Conservation (phyloP, 2,329 filamentous ascomycete species). For the Talaromyces sp. region DNA sequence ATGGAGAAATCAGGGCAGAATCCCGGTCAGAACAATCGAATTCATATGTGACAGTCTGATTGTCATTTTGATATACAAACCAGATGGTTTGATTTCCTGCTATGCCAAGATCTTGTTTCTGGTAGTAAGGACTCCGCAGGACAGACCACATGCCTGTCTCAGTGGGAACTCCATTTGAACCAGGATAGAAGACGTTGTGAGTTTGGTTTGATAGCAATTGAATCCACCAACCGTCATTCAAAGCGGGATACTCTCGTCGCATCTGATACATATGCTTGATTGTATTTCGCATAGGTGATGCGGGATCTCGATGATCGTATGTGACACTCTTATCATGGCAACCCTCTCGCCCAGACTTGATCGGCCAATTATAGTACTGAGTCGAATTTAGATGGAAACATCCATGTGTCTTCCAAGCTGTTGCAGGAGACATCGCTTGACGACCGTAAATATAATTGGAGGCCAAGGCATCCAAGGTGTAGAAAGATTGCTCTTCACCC, state of each 20-base stretch:
- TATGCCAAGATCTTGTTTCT: constrained; percentile 55
- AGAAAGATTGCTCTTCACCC: constrained; percentile 69
- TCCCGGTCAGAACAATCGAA: constrained; percentile 59
- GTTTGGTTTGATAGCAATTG: constrained; percentile 62
- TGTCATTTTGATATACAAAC: constrained; percentile 51
- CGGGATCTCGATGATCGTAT: constrained; percentile 65
- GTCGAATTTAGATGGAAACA: constrained; percentile 61
- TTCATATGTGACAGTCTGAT: constrained; percentile 54
- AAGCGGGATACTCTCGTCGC: constrained; percentile 57
- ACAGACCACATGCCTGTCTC: constrained; percentile 66
- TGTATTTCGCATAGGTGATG: constrained; percentile 63
- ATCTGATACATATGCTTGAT: constrained; percentile 66
- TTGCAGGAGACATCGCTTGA: constrained; percentile 62
- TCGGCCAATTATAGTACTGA: constrained; percentile 62
- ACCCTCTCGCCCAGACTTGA: constrained; percentile 56
- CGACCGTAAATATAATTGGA: constrained; percentile 68
- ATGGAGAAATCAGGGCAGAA: constrained; percentile 61
- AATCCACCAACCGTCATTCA: constrained; percentile 63
- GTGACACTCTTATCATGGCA: constrained; percentile 61
- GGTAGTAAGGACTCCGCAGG: constrained; percentile 53
- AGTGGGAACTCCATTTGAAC: constrained; percentile 56
- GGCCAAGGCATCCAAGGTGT: constrained; percentile 65
- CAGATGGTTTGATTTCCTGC: constrained; percentile 50
- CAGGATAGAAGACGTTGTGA: constrained; percentile 53
- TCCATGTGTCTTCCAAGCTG: constrained; percentile 67